These are phyloP conservation scores for Colletotrichum plurivorum DNA, from an alignment of 2,329 filamentous ascomycete genomes.

Conservation along the genomic window DNA sequence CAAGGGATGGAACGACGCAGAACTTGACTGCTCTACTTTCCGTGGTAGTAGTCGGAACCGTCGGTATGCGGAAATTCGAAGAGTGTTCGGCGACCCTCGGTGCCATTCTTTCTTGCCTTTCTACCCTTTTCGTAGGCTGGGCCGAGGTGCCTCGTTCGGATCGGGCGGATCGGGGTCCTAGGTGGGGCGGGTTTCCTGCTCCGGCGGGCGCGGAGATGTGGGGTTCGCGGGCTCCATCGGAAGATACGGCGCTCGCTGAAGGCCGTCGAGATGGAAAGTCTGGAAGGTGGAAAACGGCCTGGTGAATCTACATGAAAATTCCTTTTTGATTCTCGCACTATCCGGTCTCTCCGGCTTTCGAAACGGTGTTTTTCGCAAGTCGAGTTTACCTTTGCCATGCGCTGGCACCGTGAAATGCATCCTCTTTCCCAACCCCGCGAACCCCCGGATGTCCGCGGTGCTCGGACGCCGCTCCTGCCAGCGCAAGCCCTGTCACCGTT, in stretches of 20 bases:
- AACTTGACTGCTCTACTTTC: not conserved
- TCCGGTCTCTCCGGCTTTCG: too few species aligned
- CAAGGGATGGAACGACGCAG: not conserved
- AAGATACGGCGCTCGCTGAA: not conserved
- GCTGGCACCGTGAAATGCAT: too few species aligned
- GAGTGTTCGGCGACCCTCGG: constrained; percentile 10
- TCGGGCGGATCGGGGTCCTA: constrained; percentile 5
- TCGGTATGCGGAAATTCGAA: not conserved
- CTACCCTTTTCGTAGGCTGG: not conserved
- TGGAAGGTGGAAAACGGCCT: too few species aligned
- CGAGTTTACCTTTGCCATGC: too few species aligned
- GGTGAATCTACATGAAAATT: too few species aligned
- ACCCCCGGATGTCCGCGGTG: constrained; percentile 18
- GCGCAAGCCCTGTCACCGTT: constrained; percentile 13
- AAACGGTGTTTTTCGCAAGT: too few species aligned
- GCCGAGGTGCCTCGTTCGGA: not conserved
- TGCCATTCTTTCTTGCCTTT: not conserved
- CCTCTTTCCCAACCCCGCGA: too few species aligned
- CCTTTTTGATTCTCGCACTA: too few species aligned
- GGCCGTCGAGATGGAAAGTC: not conserved
- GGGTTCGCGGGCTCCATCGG: constrained; percentile 9
- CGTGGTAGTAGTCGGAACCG: not conserved
- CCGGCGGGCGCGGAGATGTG: constrained; percentile 18
- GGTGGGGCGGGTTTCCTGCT: not conserved
- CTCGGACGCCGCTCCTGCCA: constrained; percentile 20